Base-by-base conservation (phyloP, 2,329 filamentous ascomycete genomes). In the Trichoderma semiorbis region DNA sequence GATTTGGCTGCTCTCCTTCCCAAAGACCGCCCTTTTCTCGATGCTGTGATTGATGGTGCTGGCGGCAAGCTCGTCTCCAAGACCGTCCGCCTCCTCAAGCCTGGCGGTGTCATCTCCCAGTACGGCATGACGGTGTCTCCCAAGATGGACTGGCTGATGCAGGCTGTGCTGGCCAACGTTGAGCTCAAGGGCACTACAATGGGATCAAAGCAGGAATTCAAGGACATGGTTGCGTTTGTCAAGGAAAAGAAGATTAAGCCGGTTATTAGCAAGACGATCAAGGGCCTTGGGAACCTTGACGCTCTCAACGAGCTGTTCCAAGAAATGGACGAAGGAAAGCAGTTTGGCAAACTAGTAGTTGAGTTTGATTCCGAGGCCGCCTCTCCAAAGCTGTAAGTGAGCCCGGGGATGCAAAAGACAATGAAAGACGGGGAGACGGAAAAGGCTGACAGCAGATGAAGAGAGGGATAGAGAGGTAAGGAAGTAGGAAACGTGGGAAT, bases 271-370 rank as follows among this genome's bases (percentile, higher is more conserved):
- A 87, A 91, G 67, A 88, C 91, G 1, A 88, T 93, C 16, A 89
- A 89, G 75, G 93, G 93, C 0, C 81, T 97, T 75, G 90, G 92
- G 67, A 91, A 95, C 76, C 76, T 97, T 7, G 86, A 90, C n/a
- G 91, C 85, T n/a, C 93, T 98, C 69, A 90, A 98, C 73, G 85
- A 85, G 0, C 81, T 98, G 66, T 98, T 97, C 79, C 90, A 93
- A 53, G 94, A 97, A 65, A 97, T 98, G 89, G 93, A 93, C 79
- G 88, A 89, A 7, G 93, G 92, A 0, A 90, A 84, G 74, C 95
- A 98, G 81, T 97, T 98, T 84, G 96, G 95, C 12, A 98, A 98
- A 83, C 81, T 98, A 76, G 94, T 98, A 2, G 89, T 98, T 75
- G 89, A 93, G 76, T 87, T 95, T 76, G 85, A 79, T n/a, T 73